Evolutionary conservation across 2,329 filamentous ascomycete species (phyloP).

Genomic region (Neofusicoccum ribis): DNA sequence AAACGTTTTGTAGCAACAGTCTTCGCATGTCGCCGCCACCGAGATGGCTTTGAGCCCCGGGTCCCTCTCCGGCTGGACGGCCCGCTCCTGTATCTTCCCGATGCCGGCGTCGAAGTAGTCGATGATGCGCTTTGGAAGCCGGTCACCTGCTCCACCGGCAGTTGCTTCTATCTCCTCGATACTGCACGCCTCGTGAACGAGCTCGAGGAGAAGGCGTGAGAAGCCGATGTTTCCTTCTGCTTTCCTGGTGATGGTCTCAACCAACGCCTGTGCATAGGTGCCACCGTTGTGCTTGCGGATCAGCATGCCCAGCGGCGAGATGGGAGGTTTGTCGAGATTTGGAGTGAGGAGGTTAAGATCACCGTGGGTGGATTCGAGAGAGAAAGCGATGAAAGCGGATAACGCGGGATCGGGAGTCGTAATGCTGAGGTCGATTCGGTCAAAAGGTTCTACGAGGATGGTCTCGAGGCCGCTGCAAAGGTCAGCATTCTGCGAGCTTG

Average conservation of each 20-base stretch:
- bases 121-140: conserved; percentile 9
- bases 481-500: background rate
- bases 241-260: background rate
- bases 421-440: background rate
- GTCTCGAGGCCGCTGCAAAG: background rate
- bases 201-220: background rate
- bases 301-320: background rate
- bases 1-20: background rate
- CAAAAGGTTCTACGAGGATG: background rate
- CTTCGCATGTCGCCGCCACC: background rate
- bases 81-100: background rate
- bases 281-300: background rate
- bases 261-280: background rate
- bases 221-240: background rate
- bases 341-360: background rate
- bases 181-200: background rate
- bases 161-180: background rate
- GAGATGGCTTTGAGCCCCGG: conserved; percentile 13
- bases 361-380: background rate
- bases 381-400: background rate
- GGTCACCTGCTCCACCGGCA: background rate
- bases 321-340: background rate
- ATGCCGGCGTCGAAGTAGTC: conserved; percentile 10
- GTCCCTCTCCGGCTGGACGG: background rate
- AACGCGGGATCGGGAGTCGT: background rate